Base-by-base conservation (phyloP, 805 yeast genomes). In the Clavispora fructus region DNA sequence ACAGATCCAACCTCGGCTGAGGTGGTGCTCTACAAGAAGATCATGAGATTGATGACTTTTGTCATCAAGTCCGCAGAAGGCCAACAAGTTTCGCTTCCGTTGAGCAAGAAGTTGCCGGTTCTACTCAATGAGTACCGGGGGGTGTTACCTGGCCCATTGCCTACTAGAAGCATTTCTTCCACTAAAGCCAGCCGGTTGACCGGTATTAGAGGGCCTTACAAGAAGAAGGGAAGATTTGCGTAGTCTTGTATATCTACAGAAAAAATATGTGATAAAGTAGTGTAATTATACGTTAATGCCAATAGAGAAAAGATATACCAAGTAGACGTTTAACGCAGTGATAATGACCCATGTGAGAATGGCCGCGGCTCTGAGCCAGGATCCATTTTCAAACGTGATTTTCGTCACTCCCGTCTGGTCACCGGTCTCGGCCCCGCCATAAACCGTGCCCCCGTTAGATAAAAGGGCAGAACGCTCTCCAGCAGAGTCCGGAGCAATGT, bases 41-140 rank as follows among this genome's bases (percentile, higher is more conserved):
- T 65, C 11, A 51, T 55, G 47, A 69, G 59, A 50, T 56, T 68
- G 19, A 42, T 62, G 54, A 43, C 68, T 46, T 37, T 73, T 41
- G 51, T 75, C 48, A 51, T 75, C 46, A 53, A 64, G 40, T 57
- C 63, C n/a, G 48, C 65, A 2, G 45, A 51, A 5, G 64, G 65
- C 14, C 55, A 53, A 19, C 52, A 50, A 16, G 55, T 70, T 37
- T 50, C 66, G n/a, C 46, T 63, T 26, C 54, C 59, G 23, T 58
- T 69, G 43, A 67, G 72, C 39, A 63, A 68, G 35, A 65, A 64
- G 23, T 61, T 91, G 40, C 95, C 96, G 0, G 83, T 86, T 0
- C 73, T 86, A 46, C 81, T 81, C 59, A 78, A 82, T 23, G 87
- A 83, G 53, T 90, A 87, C 58, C 68, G 78, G 32, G 97, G 97